A percentile compares a stretch with the other conserved stretches of the same genome.
Conservation (phyloP, 1,284 basidiomycete genomes). For the Malassezia yamatoensis region DNA sequence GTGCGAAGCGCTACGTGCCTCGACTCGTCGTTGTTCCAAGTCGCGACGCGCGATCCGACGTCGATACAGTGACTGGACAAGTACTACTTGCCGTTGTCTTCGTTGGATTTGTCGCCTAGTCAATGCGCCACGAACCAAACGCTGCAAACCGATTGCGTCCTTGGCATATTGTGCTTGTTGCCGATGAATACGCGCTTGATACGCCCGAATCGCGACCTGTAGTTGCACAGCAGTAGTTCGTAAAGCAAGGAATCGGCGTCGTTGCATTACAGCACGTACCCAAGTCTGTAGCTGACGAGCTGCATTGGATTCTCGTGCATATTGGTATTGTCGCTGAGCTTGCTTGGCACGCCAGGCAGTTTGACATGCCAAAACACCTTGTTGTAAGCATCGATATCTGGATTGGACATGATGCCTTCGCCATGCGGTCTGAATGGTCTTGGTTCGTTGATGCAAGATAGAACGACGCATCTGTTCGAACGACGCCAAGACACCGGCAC, state of each 20-base stretch:
- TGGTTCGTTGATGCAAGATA: constrained; percentile 78
- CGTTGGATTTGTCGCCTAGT: constrained; percentile 52
- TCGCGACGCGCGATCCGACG: constrained; percentile 77
- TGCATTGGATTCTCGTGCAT: constrained; percentile 63
- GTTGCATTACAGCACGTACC: constrained; percentile 63
- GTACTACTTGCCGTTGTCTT: constrained; percentile 55
- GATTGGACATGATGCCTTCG: constrained; percentile 72
- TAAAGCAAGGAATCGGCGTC: constrained; percentile 60
- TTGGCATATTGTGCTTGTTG: constrained; percentile 56
- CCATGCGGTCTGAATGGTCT: constrained; percentile 94
- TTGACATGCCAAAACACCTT: constrained; percentile 73
- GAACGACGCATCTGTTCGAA: constrained; percentile 81
- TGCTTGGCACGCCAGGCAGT: constrained; percentile 82
- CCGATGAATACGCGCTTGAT: constrained; percentile 62
- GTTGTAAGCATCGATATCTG: constrained; percentile 64
- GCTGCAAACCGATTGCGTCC: constrained; percentile 70
- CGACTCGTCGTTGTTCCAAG: constrained; percentile 69
- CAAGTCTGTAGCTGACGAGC: constrained; percentile 68
- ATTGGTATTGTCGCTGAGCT: constrained; percentile 63
- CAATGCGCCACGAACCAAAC: constrained; percentile 71
- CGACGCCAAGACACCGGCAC: constrained; percentile 96
- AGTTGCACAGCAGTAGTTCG: constrained; percentile 61
- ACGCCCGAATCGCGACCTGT: constrained; percentile 74
- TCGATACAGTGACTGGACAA: constrained; percentile 83
- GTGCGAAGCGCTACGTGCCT: constrained; percentile 91